A percentile compares a stretch with the other conserved stretches of the same genome.
Conservation (phyloP, 192 early-diverging fungal species). For the Linnemannia elongata region DNA sequence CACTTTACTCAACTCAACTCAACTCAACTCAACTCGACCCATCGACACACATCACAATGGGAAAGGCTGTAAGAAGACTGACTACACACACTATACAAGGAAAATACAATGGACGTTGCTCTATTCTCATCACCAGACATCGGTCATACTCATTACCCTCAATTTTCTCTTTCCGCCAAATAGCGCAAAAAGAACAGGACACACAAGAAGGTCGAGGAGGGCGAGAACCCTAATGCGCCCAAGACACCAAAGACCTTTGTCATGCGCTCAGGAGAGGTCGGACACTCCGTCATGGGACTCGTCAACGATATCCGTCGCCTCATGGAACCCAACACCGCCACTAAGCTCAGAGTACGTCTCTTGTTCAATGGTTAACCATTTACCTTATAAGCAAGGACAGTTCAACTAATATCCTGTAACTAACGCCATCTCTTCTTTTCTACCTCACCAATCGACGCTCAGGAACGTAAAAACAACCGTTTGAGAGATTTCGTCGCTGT, state of each 20-base stretch:
- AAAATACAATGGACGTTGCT: not conserved
- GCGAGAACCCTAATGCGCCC: conserved; percentile 61
- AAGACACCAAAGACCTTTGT: conserved; percentile 91
- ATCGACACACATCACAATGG: conserved; percentile 29
- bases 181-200: conserved; percentile 54
- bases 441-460: not conserved
- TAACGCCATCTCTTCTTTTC: not conserved
- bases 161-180: not conserved
- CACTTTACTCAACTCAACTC: not conserved
- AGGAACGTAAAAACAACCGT: conserved; percentile 93
- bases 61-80: conserved; percentile 39
- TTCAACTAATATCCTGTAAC: not conserved
- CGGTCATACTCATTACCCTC: not conserved
- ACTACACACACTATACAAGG: not conserved
- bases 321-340: conserved; percentile 97
- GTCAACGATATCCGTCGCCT: conserved; percentile 87
- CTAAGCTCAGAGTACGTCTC: conserved; percentile 78
- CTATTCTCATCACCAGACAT: not conserved
- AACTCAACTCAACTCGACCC: conserved; percentile 1
- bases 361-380: no score
- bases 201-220: conserved; percentile 54
- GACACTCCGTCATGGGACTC: conserved; percentile 80
- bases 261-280: conserved; percentile 89
- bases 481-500: conserved; percentile 94
- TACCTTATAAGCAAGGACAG: not conserved